Conservation (phyloP, 805 yeast genomes). For the Candida tallmaniae region DNA sequence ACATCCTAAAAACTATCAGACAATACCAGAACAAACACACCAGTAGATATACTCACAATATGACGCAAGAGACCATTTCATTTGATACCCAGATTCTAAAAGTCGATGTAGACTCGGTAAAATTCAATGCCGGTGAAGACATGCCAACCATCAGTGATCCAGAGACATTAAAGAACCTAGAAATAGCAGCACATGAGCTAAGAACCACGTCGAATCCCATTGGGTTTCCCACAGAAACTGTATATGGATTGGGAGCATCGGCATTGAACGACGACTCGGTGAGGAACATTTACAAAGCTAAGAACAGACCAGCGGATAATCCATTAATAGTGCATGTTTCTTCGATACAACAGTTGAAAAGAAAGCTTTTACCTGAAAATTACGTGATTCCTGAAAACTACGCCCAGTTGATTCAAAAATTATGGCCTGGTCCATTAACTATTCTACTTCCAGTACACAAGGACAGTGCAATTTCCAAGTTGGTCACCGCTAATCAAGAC, state of each 20-base stretch:
- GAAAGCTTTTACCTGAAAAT: constrained; percentile 48
- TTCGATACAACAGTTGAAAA: constrained; percentile 63
- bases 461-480: constrained; percentile 53
- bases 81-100: constrained; percentile 39
- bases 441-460: constrained; percentile 64
- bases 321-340: constrained; percentile 91
- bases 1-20: too few relatives aligned
- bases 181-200: constrained; percentile 56
- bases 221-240: constrained; percentile 97
- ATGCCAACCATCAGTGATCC: constrained; percentile 47
- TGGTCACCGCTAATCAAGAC: constrained; percentile 81
- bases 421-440: constrained; percentile 97
- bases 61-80: background rate
- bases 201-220: constrained; percentile 54
- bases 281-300: constrained; percentile 73
- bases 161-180: constrained; percentile 47
- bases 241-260: constrained; percentile 92
- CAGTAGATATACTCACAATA: too few relatives aligned
- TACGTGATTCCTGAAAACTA: constrained; percentile 66
- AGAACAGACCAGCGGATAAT: constrained; percentile 92
- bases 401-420: constrained; percentile 53
- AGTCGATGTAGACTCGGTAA: constrained; percentile 51
- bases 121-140: constrained; percentile 40
- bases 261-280: constrained; percentile 74
- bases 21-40: too few relatives aligned